Evolutionary conservation across 495 filamentous ascomycete species (phyloP), one percentile per base, ranked within the genome.

Genomic region (Trichoderma parareesei): DNA sequence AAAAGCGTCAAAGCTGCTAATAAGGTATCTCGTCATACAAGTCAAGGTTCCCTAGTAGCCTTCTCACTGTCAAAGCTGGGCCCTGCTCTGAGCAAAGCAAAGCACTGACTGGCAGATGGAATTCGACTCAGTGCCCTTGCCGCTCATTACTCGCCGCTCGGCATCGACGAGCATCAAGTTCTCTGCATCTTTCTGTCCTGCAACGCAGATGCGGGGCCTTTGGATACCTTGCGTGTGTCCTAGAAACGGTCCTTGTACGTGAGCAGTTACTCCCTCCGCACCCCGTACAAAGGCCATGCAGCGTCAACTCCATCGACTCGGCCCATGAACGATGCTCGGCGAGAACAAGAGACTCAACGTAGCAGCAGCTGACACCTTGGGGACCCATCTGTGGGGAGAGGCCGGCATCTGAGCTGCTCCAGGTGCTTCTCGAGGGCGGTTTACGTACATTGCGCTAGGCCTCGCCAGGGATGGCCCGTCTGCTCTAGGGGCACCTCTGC

Each of bases 261-360:
- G 27, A 27, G 27, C 27, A 27, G 27, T 27, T 27, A 27, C 27
- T 27, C 1, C 27, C 27, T 27, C 27, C 27, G 27, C 27, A 27
- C 27, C 27, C 40, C 40, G 11, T 41, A 11, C 11, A 11, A 6
- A 41, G 40, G 40, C 6, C 40, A 41, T 41, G 40, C 37, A 57
- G 53, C 53, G 37, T 57, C 27, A 57, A 20, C 14, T 27, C 27
- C 46, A 49, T 18, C 2, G 16, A 49, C 46, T 6, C 16, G 40
- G 40, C 11, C 40, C 40, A 41, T 41, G 40, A 41, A 41, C 40
- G 40, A 41, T 11, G 0, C 49, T 57, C 53, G 53, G 53, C 53
- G 53, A 38, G 53, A 57, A 3, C 53, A 20, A 57, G 33, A 57
- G 53, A 57, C 53, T 57, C 53, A 57, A 57, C 53, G 53, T 57